phyloP scores from a whole-genome alignment of 345 rosid species.

The Aquilaria malaccensis region DNA sequence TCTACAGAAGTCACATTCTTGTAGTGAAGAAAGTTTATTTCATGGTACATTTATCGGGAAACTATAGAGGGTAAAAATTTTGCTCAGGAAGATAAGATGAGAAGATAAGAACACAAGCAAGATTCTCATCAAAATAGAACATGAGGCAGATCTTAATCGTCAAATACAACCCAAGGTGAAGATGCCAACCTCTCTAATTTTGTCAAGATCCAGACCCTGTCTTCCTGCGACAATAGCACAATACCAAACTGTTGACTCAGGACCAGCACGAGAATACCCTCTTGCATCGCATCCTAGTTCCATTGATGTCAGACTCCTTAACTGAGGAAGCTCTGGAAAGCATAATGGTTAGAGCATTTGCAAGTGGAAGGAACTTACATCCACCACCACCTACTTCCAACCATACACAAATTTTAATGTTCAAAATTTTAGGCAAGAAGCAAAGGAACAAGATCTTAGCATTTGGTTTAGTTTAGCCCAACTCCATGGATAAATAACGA shows the following conservation, averaged over 20 bases:
- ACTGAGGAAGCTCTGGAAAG: slow-evolving; percentile 69
- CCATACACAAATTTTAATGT: not conserved
- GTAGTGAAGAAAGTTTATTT: too few species aligned
- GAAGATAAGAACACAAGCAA: not conserved
- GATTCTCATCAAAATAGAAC: not conserved
- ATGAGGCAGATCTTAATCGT: slow-evolving; percentile 5
- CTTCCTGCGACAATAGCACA: slow-evolving; percentile 92
- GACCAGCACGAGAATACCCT: slow-evolving; percentile 88
- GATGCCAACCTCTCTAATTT: slow-evolving; percentile 81
- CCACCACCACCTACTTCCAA: not conserved
- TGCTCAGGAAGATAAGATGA: too few species aligned
- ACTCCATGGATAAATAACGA: not conserved
- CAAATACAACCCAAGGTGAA: slow-evolving; percentile 9
- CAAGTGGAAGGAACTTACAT: not conserved
- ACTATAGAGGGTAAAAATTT: too few species aligned
- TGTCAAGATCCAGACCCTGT: slow-evolving; percentile 67
- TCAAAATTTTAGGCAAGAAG: not conserved
- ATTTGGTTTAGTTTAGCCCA: not conserved
- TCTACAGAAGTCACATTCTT: too few species aligned
- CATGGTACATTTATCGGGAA: too few species aligned
- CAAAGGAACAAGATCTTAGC: not conserved
- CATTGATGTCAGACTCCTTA: slow-evolving; percentile 74
- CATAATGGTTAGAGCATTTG: slow-evolving; percentile 11
- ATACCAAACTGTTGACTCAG: slow-evolving; percentile 65
- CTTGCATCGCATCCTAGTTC: slow-evolving; percentile 93